Percentiles rank a stretch among this genome's conserved stretches.
These are phyloP conservation scores for Trichoderma virens DNA, from an alignment of 495 filamentous ascomycete genomes.

Conservation along the genomic window DNA sequence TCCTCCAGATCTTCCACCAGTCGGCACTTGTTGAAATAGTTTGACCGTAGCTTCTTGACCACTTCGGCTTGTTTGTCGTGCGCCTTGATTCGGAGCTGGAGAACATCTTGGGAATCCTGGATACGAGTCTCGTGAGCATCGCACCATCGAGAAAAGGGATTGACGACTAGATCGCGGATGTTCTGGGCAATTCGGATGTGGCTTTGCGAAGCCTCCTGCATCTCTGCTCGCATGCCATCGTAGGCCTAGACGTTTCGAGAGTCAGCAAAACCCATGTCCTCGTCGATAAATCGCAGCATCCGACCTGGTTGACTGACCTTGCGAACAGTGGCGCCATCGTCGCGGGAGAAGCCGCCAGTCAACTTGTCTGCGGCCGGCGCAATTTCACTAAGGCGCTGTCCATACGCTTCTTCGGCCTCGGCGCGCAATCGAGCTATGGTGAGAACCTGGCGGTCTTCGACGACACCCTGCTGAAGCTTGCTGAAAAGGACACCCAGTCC, in stretches of 20 bases:
- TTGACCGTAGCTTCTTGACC: conserved; percentile 85
- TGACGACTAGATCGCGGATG: conserved; percentile 90
- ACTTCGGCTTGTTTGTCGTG: conserved; percentile 86
- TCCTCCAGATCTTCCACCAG: conserved; percentile 94
- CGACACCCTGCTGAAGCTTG: conserved; percentile 92
- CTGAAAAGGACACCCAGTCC: conserved; percentile 91
- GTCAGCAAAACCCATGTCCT: conserved; percentile 15
- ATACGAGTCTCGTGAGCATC: conserved; percentile 87
- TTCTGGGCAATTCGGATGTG: conserved; percentile 94
- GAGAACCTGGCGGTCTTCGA: conserved; percentile 91
- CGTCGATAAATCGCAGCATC: not conserved
- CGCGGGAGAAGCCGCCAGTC: conserved; percentile 76
- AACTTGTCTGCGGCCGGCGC: conserved; percentile 74
- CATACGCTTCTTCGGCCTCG: conserved; percentile 89
- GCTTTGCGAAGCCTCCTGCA: conserved; percentile 82
- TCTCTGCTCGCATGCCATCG: conserved; percentile 88
- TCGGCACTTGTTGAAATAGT: conserved; percentile 98
- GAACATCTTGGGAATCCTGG: conserved; percentile 86
- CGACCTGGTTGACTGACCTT: conserved; percentile 53
- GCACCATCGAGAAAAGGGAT: conserved; percentile 90
- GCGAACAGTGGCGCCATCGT: conserved; percentile 91
- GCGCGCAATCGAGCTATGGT: conserved; percentile 90
- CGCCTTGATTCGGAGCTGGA: conserved; percentile 79
- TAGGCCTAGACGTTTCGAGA: conserved; percentile 58
- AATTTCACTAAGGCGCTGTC: conserved; percentile 72